Evolutionary conservation across 2,329 filamentous ascomycete genomes (phyloP).

Genomic region (Ascochyta fabae): DNA sequence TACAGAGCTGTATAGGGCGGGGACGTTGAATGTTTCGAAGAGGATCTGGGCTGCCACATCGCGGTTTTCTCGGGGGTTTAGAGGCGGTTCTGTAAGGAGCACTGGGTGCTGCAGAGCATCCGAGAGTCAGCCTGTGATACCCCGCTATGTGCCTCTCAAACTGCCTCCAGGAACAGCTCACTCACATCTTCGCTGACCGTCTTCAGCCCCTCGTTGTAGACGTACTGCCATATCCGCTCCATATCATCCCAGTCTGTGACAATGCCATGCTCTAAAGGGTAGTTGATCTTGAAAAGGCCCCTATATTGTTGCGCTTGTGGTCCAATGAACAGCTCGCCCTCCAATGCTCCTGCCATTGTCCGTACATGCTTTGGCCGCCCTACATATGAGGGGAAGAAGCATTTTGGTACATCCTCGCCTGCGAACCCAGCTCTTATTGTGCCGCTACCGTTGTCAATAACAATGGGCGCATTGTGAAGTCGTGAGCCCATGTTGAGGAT

Average conservation of each 20-base stretch:
- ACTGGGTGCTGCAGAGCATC: constrained; percentile 76
- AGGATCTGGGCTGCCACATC: constrained; percentile 96
- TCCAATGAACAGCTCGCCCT: constrained; percentile 97
- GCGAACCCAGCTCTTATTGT: constrained; percentile 97
- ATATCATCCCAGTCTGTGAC: constrained; percentile 99
- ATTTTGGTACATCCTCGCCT: constrained; percentile 93
- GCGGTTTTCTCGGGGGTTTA: constrained; percentile 94
- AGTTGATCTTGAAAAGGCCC: constrained; percentile 92
- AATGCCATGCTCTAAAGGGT: constrained; percentile 95
- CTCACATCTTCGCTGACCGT: constrained; percentile 93
- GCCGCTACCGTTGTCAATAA: constrained; percentile 98
- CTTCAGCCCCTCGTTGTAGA: constrained; percentile 95
- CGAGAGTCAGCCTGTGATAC: constrained; percentile 19
- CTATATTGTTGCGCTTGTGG: constrained; percentile 88
- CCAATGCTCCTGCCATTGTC: constrained; percentile 92
- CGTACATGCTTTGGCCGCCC: constrained; percentile 93
- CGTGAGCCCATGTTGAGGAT: constrained; percentile 64
- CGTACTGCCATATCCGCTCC: constrained; percentile 99
- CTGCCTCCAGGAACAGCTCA: constrained; percentile 13
- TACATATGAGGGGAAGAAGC: constrained; percentile 96
- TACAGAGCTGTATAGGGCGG: constrained; percentile 93
- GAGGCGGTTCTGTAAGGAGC: constrained; percentile 90
- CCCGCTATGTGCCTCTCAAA: constrained; percentile 6
- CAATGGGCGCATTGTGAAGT: constrained; percentile 96
- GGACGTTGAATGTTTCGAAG: constrained; percentile 98